Conservation (phyloP, 2,329 filamentous ascomycete genomes). For the Ploettnerulaceae sp. region DNA sequence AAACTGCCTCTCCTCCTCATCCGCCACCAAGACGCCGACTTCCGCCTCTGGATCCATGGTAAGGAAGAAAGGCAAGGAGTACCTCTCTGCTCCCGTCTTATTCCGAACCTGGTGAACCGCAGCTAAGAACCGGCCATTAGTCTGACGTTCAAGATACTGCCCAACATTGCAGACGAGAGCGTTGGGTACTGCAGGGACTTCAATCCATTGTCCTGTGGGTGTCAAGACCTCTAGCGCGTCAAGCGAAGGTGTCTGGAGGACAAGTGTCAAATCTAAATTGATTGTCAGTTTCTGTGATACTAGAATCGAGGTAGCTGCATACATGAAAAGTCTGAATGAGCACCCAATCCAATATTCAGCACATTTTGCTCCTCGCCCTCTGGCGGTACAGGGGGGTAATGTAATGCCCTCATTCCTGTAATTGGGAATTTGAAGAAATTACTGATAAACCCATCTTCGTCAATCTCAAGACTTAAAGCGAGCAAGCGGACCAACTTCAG, state of each 20-base stretch:
- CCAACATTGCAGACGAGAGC: constrained; percentile 12
- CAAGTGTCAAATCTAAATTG: constrained; percentile 6
- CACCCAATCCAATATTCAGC: constrained; percentile 9
- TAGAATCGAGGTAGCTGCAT: not conserved
- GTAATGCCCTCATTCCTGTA: constrained; percentile 9
- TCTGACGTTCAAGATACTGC: constrained; percentile 11
- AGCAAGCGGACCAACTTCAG: constrained; percentile 7
- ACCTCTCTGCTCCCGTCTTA: constrained; percentile 9
- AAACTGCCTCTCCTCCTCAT: constrained; percentile 23
- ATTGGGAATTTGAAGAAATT: constrained; percentile 12
- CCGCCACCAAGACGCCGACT: constrained; percentile 25
- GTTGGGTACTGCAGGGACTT: constrained; percentile 9
- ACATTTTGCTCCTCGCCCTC: constrained; percentile 6
- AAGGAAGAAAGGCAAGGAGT: constrained; percentile 12
- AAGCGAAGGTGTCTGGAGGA: constrained; percentile 11
- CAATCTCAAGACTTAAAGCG: constrained; percentile 3
- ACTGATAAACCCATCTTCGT: constrained; percentile 2
- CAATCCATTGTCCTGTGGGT: constrained; percentile 11
- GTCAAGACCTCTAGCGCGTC: constrained; percentile 10
- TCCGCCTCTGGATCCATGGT: constrained; percentile 22
- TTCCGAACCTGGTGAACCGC: constrained; percentile 10
- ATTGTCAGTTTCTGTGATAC: not conserved
- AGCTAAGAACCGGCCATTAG: constrained; percentile 8
- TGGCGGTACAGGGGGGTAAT: constrained; percentile 7
- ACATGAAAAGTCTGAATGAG: constrained; percentile 13